These are phyloP conservation scores for Sarocladium oryzae DNA, from an alignment of 2,329 filamentous ascomycete species.

Conservation along the genomic window DNA sequence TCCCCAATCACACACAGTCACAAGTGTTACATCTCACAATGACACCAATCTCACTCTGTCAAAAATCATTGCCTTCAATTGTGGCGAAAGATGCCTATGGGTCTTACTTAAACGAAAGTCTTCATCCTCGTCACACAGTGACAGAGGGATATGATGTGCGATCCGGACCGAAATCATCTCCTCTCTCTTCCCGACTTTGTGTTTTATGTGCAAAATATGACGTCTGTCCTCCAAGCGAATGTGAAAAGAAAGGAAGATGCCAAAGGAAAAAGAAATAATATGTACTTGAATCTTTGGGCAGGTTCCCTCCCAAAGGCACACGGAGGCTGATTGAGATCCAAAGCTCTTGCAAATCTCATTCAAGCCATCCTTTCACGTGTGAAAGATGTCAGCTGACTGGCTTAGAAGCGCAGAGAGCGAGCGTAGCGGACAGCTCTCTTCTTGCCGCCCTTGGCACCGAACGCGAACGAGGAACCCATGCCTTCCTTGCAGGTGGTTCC, in stretches of 20 bases:
- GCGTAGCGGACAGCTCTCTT: neutral
- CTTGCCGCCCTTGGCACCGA: neutral
- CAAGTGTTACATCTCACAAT: neutral
- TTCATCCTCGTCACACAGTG: slow-evolving; percentile 2
- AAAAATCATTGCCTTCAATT: no score
- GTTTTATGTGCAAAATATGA: neutral
- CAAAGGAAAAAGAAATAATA: slow-evolving; percentile 7
- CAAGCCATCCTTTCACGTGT: neutral
- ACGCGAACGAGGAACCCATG: slow-evolving; percentile 12
- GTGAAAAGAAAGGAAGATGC: neutral
- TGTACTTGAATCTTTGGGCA: neutral
- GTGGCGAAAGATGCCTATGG: neutral
- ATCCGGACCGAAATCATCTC: neutral
- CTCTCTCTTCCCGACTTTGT: neutral
- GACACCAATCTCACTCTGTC: no score
- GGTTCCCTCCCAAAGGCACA: neutral
- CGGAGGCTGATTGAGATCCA: neutral
- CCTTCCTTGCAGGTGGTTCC: slow-evolving; percentile 44
- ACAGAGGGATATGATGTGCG: neutral
- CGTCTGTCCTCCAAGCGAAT: neutral
- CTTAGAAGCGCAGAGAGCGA: slow-evolving; percentile 7
- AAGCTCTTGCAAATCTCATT: neutral
- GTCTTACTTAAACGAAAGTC: neutral
- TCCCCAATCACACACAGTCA: neutral
- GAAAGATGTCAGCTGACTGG: no score